Conservation (phyloP, 225 moss, liverwort and hornwort genomes). For the Pseudoscleropodium purum region DNA sequence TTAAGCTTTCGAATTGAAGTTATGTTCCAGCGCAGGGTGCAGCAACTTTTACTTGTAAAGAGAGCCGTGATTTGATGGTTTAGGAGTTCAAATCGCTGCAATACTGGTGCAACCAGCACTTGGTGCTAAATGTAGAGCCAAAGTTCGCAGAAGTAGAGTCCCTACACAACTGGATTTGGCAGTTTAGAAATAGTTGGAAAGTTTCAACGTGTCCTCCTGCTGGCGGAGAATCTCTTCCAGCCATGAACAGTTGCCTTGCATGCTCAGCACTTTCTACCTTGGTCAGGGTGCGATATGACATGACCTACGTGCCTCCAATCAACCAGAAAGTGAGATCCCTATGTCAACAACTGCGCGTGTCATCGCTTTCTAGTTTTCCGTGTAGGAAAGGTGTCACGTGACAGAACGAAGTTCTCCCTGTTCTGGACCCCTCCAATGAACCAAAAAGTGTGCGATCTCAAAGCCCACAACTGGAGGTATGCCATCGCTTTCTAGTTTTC, state of each 20-base stretch:
- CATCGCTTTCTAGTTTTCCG: neutral
- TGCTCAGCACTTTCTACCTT: neutral
- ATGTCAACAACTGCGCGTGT: neutral
- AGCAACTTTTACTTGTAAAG: neutral
- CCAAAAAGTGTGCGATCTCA: neutral
- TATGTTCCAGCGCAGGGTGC: neutral
- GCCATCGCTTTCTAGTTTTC: neutral
- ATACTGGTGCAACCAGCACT: neutral
- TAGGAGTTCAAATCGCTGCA: neutral
- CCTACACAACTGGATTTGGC: neutral
- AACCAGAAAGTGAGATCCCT: neutral
- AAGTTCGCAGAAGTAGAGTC: neutral
- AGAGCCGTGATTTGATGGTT: neutral
- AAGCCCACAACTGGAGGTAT: neutral
- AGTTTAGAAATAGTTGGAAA: too few relatives aligned
- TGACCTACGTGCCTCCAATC: neutral
- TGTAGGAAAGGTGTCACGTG: neutral
- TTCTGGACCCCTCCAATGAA: neutral
- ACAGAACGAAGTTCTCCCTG: neutral
- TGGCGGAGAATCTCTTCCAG: neutral
- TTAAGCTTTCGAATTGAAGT: neutral
- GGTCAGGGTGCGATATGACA: neutral
- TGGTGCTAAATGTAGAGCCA: neutral
- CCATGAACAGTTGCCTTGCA: too few relatives aligned
- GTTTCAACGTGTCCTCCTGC: neutral